These are phyloP conservation scores for Silene uniflora DNA, from an alignment of 148 eudicot species.

Conservation along the genomic window DNA sequence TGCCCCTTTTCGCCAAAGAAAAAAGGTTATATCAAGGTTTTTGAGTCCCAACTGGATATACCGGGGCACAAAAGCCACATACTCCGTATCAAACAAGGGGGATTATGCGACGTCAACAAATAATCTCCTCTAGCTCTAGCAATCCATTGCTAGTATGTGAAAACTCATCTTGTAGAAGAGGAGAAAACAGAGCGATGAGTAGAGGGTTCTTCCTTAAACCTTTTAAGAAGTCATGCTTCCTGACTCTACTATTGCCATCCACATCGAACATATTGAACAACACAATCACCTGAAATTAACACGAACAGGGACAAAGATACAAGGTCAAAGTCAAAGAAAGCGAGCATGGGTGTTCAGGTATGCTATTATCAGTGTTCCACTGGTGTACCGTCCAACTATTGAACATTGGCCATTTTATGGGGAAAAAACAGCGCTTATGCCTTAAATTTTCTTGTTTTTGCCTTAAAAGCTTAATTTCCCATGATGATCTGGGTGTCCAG, in stretches of 20 bases:
- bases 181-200: conserved; percentile 28
- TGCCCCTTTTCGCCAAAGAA: not conserved
- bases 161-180: conserved; percentile 26
- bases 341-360: too few species aligned
- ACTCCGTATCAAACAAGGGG: not conserved
- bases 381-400: not conserved
- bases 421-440: not conserved
- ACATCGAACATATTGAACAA: conserved; percentile 27
- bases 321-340: not conserved
- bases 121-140: conserved; percentile 24
- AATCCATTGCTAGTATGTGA: conserved; percentile 14
- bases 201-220: conserved; percentile 30
- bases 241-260: conserved; percentile 28
- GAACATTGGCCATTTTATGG: not conserved
- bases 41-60: conserved; percentile 5
- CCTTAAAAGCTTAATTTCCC: too few species aligned
- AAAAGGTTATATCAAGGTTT: conserved; percentile 16
- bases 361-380: too few species aligned
- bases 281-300: conserved; percentile 14
- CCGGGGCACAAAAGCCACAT: conserved; percentile 8
- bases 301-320: not conserved
- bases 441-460: too few species aligned
- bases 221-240: conserved; percentile 24
- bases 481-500: too few species aligned
- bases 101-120: not conserved